Evolutionary conservation across 1,284 basidiomycete genomes (phyloP), one percentile per base, ranked within the genome.

Genomic region (Ustilago vetiveriae): DNA sequence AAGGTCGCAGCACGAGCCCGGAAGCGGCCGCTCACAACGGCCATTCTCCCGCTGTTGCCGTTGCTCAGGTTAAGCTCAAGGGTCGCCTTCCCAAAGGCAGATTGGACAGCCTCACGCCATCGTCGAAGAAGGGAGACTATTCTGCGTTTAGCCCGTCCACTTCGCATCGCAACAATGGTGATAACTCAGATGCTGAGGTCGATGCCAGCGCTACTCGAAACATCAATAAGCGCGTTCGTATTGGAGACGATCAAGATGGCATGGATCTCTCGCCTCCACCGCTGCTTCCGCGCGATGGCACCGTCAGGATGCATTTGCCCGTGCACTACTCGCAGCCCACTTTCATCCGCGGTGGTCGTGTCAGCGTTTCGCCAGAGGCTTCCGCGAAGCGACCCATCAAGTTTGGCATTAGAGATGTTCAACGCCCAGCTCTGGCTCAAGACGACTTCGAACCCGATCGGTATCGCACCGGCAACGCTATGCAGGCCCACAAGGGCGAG

Each of bases 351-450:
- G 67, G 67, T 22, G 70, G 65, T 13, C 71, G 48, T 6, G 58
- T 71, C 29, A 71, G 68, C 37, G 54, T 66, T 11, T 71, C 68
- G 32, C 68, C 68, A 38, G 68, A 71, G 23, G 56, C 58, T 0
- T 47, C 51, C 17, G 44, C 45, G 35, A 71, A 70, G 44, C 26
- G 53, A 23, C 51, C 57, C 22, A 36, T 59, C 56, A 58, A 43
- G 41, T 55, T 52, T 44, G 54, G 50, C 40, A 48, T 49, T 10
- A 44, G 60, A 40, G 48, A 56, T 35, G 38, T 49, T 13, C 33
- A 40, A 14, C 51, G 47, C 13, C 44, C 50, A 8, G 6, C 22
- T n/a, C 5, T 35, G 32, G 32, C 32, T 6, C 9, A 9, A 10
- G 54, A 57, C 22, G 27, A 38, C 3, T 2, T 19, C 30, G 40